Base-by-base conservation (phyloP, 345 rosid species). In the Gossypium anomalum region DNA sequence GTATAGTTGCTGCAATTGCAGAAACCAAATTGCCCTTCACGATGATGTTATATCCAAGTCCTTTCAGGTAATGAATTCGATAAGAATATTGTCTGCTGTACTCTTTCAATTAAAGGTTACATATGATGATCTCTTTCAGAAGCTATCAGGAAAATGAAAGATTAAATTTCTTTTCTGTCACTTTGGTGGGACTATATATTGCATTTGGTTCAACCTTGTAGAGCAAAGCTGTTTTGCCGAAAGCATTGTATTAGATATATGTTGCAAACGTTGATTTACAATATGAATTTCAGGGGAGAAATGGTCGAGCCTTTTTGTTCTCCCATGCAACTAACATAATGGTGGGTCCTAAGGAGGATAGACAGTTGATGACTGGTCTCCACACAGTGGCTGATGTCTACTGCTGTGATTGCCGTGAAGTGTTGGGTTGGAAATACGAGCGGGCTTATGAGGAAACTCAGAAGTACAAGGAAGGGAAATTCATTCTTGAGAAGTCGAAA, bases 1-100 rank as follows among this genome's bases (percentile, higher is more conserved):
- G 86, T 87, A 87, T 78, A 78, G 88, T 75, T 87, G 88, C 83
- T 85, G 83, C 61, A 83, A 87, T 85, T 87, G 90, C 82, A 83
- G 88, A 41, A 87, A 82, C 79, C 78, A 80, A 67, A 87, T 87
- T 75, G 88, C 88, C 25, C 76, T 83, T 76, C 90, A 85, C 34
- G 88, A 87, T 75, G 88, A 87, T 79, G 84, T 87, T 75, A 87
- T 87, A 77, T 82, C 87, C 20, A 87, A 85, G 71, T 82, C 88
- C 16, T 87, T 87, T 78, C 90, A 87, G 87, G 88, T 85, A 57
- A 59, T 49, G 15, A 44, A 60, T 49, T 71, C 70, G 34, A 14
- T 56, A 64, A 78, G 52, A 57, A 14, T 47, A 70, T 71, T 67
- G 20, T 43, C 56, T n/a, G 44, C 67, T 57, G 20, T 17, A n/a